Evolutionary conservation across 495 filamentous ascomycete genomes (phyloP).

Genomic region (Penicillium cinerascens): DNA sequence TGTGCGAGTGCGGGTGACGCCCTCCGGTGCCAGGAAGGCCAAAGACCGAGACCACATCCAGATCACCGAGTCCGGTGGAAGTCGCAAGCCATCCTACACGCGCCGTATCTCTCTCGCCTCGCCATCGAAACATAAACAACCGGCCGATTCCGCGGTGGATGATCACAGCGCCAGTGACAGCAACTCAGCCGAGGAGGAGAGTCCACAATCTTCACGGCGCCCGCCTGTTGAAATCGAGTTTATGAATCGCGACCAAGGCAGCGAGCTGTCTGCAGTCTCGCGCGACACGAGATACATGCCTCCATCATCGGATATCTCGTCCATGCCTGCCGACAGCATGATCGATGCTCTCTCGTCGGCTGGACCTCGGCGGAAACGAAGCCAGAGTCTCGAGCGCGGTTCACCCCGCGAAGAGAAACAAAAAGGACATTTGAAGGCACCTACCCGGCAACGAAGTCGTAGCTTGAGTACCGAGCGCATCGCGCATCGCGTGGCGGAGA

Average conservation of each 20-base stretch:
- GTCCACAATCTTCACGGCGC: slow-evolving; percentile 61
- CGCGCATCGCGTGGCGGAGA: slow-evolving; percentile 67
- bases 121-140: slow-evolving; percentile 51
- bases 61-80: slow-evolving; percentile 71
- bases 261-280: slow-evolving; percentile 57
- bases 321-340: slow-evolving; percentile 87
- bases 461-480: slow-evolving; percentile 73
- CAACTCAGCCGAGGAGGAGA: slow-evolving; percentile 73
- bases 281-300: slow-evolving; percentile 58
- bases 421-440: slow-evolving; percentile 61
- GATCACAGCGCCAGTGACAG: slow-evolving; percentile 59
- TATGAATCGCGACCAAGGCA: slow-evolving; percentile 52
- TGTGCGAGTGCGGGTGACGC: slow-evolving; percentile 92
- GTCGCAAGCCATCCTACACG: slow-evolving; percentile 61
- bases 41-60: slow-evolving; percentile 69
- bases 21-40: slow-evolving; percentile 59
- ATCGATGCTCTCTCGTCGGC: slow-evolving; percentile 59
- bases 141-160: slow-evolving; percentile 45
- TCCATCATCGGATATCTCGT: slow-evolving; percentile 79
- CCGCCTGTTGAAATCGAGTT: slow-evolving; percentile 85
- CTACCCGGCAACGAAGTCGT: slow-evolving; percentile 61
- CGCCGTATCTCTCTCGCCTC: slow-evolving; percentile 59
- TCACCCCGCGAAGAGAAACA: slow-evolving; percentile 47
- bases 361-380: slow-evolving; percentile 51
- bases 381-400: slow-evolving; percentile 54